Evolutionary conservation across 2,329 filamentous ascomycete species (phyloP).

Genomic region (Pleomassaria siparia): DNA sequence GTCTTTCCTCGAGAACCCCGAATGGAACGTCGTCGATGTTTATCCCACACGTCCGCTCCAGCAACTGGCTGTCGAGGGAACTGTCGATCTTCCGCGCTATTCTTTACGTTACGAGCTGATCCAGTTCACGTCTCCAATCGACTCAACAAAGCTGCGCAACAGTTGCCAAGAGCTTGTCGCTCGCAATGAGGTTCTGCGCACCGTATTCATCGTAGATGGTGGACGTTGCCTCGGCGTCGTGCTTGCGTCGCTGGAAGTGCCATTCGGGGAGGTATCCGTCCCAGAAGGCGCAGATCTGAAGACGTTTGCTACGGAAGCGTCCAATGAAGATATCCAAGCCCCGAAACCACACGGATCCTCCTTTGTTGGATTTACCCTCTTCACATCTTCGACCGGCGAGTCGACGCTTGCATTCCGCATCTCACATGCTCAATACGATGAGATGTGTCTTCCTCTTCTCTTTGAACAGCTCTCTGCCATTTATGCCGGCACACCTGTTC

Average conservation of each 20-base stretch:
- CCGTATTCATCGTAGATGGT: conserved; percentile 60
- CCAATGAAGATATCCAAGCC: conserved; percentile 58
- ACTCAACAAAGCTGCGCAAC: conserved; percentile 52
- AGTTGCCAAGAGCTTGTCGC: conserved; percentile 60
- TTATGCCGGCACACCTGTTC: conserved; percentile 44
- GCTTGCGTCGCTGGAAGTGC: conserved; percentile 55
- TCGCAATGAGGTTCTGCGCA: conserved; percentile 65
- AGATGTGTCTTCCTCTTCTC: conserved; percentile 65
- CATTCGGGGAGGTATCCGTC: conserved; percentile 45
- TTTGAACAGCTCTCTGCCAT: conserved; percentile 62
- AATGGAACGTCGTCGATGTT: conserved; percentile 58
- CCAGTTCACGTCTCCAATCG: conserved; percentile 57
- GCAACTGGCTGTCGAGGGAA: conserved; percentile 60
- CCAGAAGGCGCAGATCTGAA: conserved; percentile 53
- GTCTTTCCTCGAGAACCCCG: conserved; percentile 54
- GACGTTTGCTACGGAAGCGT: conserved; percentile 56
- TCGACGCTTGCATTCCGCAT: conserved; percentile 61
- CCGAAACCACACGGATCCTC: conserved; percentile 59
- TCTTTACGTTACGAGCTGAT: conserved; percentile 67
- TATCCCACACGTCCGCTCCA: conserved; percentile 62
- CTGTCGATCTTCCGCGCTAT: conserved; percentile 59
- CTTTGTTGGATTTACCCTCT: conserved; percentile 46
- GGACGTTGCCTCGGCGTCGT: conserved; percentile 59
- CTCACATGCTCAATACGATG: conserved; percentile 71
- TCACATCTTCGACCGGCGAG: conserved; percentile 59